Base-by-base conservation (phyloP, 129 eudicot genomes). In the Deinandra increscens region DNA sequence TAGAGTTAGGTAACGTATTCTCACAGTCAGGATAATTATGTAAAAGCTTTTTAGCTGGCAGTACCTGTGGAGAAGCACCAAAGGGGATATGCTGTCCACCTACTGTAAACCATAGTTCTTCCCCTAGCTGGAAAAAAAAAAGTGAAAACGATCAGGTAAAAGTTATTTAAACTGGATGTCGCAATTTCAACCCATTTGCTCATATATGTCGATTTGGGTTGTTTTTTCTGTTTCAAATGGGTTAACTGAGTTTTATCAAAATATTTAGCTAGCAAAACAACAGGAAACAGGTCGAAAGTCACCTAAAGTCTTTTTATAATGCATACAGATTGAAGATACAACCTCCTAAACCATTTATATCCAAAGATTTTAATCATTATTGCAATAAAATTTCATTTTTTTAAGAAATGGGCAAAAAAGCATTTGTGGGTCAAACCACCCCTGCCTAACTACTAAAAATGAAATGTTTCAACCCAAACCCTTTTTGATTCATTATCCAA, bases 11-110 rank as follows among this genome's bases (percentile, higher is more conserved):
- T 44, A 29, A 45, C 13, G 6, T 33, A 37, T 7, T 13, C n/a
- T n/a, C 12, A 38, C 50, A 38, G 34, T 9, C 66, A 59, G 68
- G 10, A 2, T 46, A 68, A 45, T 38, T 10, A 31, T 5, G 18
- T 44, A 39, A 68, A 36, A 7, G 71, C 41, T 31, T n/a, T 56
- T 29, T 23, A 66, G 53, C 14, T 3, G 5, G 22, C 34, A 69
- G 44, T 70, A 90, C 95, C 89, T 91, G 97, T 74, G 97, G 94
- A 5, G 96, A 93, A 62, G 92, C 95, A 56, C 98, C 96, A 81
- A 93, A 93, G 49, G 98, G 90, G 70, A 93, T 86, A 66, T 81
- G 96, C 66, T 93, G 98, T 3, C 90, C 96, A 9, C 98, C 95
- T 55, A 87, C 83, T n/a, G 82, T 80, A 72, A 93, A 93, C 90